A percentile compares a stretch with the other conserved stretches of the same genome.
These are phyloP conservation scores for Phytophthora palmivora DNA, from an alignment of 352 stramenopile species.

Conservation along the genomic window DNA sequence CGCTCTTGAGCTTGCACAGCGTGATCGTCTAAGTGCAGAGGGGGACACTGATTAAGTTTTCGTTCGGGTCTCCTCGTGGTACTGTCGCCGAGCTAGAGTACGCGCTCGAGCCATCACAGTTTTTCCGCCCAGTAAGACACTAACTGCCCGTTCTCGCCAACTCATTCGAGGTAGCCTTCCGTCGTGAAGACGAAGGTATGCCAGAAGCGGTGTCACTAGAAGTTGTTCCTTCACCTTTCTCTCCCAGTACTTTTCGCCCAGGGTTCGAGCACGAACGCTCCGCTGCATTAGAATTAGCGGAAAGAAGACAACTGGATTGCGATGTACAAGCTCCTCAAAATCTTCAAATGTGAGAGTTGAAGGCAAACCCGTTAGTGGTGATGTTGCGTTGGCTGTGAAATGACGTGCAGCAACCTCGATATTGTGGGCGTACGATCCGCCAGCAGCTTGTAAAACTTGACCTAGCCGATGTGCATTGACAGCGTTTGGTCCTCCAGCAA, in stretches of 20 bases:
- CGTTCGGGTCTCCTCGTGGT: constrained; percentile 22
- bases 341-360: constrained; percentile 51
- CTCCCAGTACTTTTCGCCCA: constrained; percentile 62
- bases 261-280: constrained; percentile 39
- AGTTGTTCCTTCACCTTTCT: constrained; percentile 53
- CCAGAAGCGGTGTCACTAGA: constrained; percentile 42
- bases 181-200: constrained; percentile 48
- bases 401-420: constrained; percentile 52
- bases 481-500: constrained; percentile 31
- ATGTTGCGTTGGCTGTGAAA: constrained; percentile 38
- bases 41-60: constrained; percentile 19
- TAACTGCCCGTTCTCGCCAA: constrained; percentile 44
- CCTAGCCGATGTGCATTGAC: constrained; percentile 47
- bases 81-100: constrained; percentile 47
- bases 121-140: constrained; percentile 36
- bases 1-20: constrained; percentile 46
- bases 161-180: constrained; percentile 45
- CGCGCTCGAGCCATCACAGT: constrained; percentile 38
- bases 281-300: constrained; percentile 61
- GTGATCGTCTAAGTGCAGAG: constrained; percentile 28
- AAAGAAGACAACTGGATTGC: constrained; percentile 60
- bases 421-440: constrained; percentile 53
- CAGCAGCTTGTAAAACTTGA: constrained; percentile 50
- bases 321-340: constrained; percentile 57
- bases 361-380: constrained; percentile 21